A percentile compares a stretch with the other conserved stretches of the same genome.
These are phyloP conservation scores for Neurospora sp. DNA, from an alignment of 495 filamentous ascomycete genomes.

Conservation along the genomic window DNA sequence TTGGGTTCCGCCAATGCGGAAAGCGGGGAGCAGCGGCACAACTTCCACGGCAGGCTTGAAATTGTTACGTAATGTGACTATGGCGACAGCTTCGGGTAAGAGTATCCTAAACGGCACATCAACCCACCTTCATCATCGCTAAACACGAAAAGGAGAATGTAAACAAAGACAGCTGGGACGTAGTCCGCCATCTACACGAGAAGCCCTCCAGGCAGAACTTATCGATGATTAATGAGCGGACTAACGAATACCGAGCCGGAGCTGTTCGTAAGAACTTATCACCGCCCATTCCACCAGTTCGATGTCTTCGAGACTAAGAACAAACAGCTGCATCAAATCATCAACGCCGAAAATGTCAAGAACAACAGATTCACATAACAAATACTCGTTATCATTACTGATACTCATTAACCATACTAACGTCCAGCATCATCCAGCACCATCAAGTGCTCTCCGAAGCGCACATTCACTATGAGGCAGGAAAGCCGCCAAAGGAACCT, in stretches of 20 bases:
- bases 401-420: not conserved
- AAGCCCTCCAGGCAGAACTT: not conserved
- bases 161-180: not conserved
- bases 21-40: not conserved
- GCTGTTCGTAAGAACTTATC: not conserved
- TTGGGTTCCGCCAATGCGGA: not conserved
- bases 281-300: not conserved
- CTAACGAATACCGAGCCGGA: not conserved
- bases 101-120: not conserved
- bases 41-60: not conserved
- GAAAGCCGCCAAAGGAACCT: not conserved
- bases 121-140: not conserved
- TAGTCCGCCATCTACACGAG: not conserved
- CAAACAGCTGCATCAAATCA: not conserved
- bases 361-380: not conserved
- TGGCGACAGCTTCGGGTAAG: not conserved
- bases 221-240: not conserved
- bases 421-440: not conserved
- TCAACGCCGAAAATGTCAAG: not conserved
- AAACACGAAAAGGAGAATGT: not conserved
- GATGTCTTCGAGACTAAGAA: not conserved
- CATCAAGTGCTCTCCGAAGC: not conserved
- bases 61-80: not conserved
- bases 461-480: not conserved
- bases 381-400: not conserved